These are phyloP conservation scores for Phytophthora constricta DNA, from an alignment of 352 stramenopile genomes.

Conservation along the genomic window DNA sequence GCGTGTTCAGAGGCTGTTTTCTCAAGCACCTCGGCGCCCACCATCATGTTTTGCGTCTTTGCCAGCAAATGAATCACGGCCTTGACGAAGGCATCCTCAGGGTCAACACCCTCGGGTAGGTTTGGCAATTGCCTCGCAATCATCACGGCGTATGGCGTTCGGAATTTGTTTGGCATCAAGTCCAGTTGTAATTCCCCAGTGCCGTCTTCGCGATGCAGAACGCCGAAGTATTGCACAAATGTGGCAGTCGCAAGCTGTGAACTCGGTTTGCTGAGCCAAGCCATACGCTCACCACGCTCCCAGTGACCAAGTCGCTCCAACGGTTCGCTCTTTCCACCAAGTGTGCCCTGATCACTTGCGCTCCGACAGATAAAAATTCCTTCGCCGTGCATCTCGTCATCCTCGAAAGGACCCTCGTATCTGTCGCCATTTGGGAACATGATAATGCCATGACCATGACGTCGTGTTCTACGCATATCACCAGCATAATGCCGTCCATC, in stretches of 20 bases:
- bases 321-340: constrained; percentile 45
- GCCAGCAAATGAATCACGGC: constrained; percentile 73
- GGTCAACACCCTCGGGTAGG: constrained; percentile 75
- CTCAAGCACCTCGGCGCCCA: constrained; percentile 69
- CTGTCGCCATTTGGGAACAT: constrained; percentile 89
- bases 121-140: constrained; percentile 73
- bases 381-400: constrained; percentile 88
- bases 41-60: constrained; percentile 79
- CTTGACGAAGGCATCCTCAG: constrained; percentile 71
- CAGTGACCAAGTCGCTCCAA: constrained; percentile 70
- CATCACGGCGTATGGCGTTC: constrained; percentile 82
- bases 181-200: constrained; percentile 70
- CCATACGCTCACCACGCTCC: constrained; percentile 63
- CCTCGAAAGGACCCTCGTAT: constrained; percentile 91
- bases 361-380: constrained; percentile 63
- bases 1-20: constrained; percentile 55
- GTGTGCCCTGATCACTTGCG: constrained; percentile 12
- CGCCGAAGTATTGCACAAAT: constrained; percentile 79
- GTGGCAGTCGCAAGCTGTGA: constrained; percentile 74
- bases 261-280: constrained; percentile 75
- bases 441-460: constrained; percentile 82
- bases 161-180: constrained; percentile 69
- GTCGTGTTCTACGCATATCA: constrained; percentile 59
- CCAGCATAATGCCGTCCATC: constrained; percentile 77
- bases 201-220: constrained; percentile 34